Conservation (phyloP, 2,329 filamentous ascomycete species). For the Aspergillus viridinutans region DNA sequence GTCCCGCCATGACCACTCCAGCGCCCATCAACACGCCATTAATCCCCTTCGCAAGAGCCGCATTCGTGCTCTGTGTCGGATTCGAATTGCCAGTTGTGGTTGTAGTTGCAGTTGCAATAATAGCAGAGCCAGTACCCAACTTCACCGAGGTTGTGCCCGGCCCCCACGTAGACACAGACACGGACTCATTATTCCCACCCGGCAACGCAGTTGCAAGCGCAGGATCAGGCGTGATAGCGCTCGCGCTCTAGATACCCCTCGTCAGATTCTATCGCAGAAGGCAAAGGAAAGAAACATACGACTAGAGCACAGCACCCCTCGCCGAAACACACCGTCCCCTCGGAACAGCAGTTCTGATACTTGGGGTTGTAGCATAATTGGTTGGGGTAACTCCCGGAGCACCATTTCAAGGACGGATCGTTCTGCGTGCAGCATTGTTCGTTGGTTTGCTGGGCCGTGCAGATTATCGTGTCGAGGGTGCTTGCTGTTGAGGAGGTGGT, state of each 20-base stretch:
- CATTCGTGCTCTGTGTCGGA: neutral
- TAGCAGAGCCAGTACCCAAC: neutral
- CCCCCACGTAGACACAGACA: neutral
- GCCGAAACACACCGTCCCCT: slow-evolving; percentile 4
- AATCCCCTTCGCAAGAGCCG: neutral
- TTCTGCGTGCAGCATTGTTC: slow-evolving; percentile 3
- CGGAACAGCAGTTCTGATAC: slow-evolving; percentile 1
- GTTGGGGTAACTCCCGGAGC: neutral
- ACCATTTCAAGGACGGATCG: slow-evolving; percentile 5
- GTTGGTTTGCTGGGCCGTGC: neutral
- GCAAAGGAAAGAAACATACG: neutral
- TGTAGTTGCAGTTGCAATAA: neutral
- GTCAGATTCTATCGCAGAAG: too few relatives aligned
- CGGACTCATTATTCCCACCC: too few relatives aligned
- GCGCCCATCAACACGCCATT: neutral
- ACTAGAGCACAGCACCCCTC: slow-evolving; percentile 6
- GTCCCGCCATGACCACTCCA: neutral
- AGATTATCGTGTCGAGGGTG: neutral
- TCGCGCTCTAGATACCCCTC: neutral
- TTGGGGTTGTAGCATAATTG: slow-evolving; percentile 1
- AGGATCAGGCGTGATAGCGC: neutral
- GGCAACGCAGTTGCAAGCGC: neutral
- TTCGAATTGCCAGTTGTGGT: neutral
- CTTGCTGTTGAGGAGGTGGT: neutral
- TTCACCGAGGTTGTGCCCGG: neutral